Percentiles rank a stretch among this genome's conserved stretches.
Conservation (phyloP, 2,329 filamentous ascomycete species). For the Ascochyta pisi region DNA sequence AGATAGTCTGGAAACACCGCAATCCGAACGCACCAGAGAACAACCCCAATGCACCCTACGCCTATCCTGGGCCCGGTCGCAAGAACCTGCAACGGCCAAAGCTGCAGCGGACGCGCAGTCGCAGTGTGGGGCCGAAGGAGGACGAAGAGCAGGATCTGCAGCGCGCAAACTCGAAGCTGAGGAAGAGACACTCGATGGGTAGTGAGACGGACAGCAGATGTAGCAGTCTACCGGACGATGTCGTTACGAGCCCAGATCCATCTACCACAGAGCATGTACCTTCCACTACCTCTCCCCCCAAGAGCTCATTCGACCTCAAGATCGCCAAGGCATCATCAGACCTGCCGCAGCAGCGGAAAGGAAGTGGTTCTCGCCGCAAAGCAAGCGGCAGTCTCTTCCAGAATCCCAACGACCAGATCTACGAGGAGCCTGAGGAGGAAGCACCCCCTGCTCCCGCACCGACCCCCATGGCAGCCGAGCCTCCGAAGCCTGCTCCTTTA, state of each 20-base stretch:
- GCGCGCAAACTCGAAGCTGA: constrained; percentile 40
- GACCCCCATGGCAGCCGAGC: constrained; percentile 38
- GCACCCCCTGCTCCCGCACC: constrained; percentile 33
- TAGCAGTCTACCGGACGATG: constrained; percentile 50
- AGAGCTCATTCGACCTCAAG: constrained; percentile 24
- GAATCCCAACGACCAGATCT: constrained; percentile 79
- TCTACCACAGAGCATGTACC: constrained; percentile 28
- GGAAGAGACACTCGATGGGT: constrained; percentile 48
- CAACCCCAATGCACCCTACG: constrained; percentile 55
- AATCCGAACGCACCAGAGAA: constrained; percentile 71
- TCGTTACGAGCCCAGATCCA: constrained; percentile 40
- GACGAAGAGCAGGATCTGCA: constrained; percentile 42
- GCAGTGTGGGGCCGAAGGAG: constrained; percentile 47
- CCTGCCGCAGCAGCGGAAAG: constrained; percentile 55
- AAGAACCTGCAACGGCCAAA: constrained; percentile 64
- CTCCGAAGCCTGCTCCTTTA: constrained; percentile 50
- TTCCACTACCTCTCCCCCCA: constrained; percentile 32
- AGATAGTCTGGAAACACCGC: constrained; percentile 79
- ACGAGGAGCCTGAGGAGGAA: constrained; percentile 78
- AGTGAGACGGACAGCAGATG: constrained; percentile 36
- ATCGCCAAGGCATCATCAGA: constrained; percentile 40
- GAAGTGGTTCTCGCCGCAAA: constrained; percentile 72
- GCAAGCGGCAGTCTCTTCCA: constrained; percentile 73
- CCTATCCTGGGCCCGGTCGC: constrained; percentile 61
- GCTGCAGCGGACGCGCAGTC: constrained; percentile 70